phyloP scores from a whole-genome alignment of 164 flowering plant species.

The Berberis vulgaris region DNA sequence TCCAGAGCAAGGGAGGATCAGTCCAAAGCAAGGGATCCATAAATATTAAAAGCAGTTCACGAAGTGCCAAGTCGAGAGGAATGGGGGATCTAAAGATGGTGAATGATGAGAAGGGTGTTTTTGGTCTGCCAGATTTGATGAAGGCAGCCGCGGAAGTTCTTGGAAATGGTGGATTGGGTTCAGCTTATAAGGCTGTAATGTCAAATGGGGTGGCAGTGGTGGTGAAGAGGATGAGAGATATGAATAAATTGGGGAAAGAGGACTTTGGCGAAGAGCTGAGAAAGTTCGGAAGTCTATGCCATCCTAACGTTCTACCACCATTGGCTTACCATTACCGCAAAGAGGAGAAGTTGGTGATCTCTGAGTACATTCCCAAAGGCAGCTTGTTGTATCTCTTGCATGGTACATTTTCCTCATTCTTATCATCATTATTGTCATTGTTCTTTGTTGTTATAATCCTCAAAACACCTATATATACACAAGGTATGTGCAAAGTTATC shows the following conservation, averaged over 20 bases:
- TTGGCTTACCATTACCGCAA: slow-evolving; percentile 74
- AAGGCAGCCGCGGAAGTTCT: slow-evolving; percentile 92
- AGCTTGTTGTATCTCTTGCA: slow-evolving; percentile 56
- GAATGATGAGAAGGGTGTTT: slow-evolving; percentile 51
- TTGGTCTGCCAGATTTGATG: slow-evolving; percentile 83
- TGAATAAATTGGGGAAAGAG: slow-evolving; percentile 55
- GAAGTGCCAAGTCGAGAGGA: slow-evolving; percentile 15
- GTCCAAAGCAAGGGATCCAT: too few relatives aligned
- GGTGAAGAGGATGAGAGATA: slow-evolving; percentile 84
- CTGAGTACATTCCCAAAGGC: slow-evolving; percentile 63
- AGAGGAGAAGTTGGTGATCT: slow-evolving; percentile 84
- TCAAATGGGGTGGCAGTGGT: slow-evolving; percentile 63
- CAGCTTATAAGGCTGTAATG: slow-evolving; percentile 82
- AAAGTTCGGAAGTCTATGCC: slow-evolving; percentile 46
- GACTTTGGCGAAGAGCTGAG: slow-evolving; percentile 59
- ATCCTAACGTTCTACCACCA: slow-evolving; percentile 59
- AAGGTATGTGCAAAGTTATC: too few relatives aligned
- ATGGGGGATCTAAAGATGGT: slow-evolving; percentile 44
- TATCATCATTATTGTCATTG: not conserved
- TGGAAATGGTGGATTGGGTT: slow-evolving; percentile 76
- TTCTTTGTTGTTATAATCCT: too few relatives aligned
- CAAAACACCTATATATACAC: too few relatives aligned
- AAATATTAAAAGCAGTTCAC: not conserved
- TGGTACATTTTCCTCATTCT: slow-evolving; percentile 12
- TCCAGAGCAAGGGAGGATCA: too few relatives aligned